A percentile compares a stretch with the other conserved stretches of the same genome.
These are phyloP conservation scores for Hanseniaspora osmophila DNA, from an alignment of 805 yeast genomes.

Conservation along the genomic window DNA sequence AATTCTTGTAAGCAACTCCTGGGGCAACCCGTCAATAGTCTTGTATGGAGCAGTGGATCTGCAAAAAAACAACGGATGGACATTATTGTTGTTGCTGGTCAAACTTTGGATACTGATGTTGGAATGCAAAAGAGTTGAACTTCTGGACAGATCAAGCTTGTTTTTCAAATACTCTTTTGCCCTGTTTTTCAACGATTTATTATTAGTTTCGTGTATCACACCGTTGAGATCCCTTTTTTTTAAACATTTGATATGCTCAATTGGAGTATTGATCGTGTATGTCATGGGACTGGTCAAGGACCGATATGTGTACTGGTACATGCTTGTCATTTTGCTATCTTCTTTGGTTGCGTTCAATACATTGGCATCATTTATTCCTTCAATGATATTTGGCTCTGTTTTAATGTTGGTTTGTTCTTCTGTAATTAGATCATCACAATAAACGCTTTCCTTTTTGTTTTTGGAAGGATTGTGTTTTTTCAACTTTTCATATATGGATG, in stretches of 20 bases:
- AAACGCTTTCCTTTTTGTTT: background rate
- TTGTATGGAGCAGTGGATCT: background rate
- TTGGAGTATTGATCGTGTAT: background rate
- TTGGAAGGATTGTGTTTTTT: background rate
- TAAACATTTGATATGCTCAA: no score
- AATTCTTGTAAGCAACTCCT: background rate
- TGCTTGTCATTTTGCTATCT: background rate
- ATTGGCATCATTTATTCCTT: no score
- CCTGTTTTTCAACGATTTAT: background rate
- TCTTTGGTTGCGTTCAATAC: no score
- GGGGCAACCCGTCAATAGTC: background rate
- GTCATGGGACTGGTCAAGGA: background rate
- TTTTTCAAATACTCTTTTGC: background rate
- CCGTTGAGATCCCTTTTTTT: no score
- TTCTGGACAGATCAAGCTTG: background rate
- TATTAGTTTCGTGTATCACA: background rate
- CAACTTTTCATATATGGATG: constrained; percentile 2
- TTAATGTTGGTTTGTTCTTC: no score
- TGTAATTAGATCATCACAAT: background rate
- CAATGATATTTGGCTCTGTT: no score
- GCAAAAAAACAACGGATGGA: no score
- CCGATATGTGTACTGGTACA: background rate
- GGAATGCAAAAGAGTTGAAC: background rate
- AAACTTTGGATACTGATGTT: no score
- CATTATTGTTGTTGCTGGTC: no score